A percentile compares a stretch with the other conserved stretches of the same genome.
Evolutionary conservation across 805 yeast genomes (phyloP).

Genomic region (Candida maris): DNA sequence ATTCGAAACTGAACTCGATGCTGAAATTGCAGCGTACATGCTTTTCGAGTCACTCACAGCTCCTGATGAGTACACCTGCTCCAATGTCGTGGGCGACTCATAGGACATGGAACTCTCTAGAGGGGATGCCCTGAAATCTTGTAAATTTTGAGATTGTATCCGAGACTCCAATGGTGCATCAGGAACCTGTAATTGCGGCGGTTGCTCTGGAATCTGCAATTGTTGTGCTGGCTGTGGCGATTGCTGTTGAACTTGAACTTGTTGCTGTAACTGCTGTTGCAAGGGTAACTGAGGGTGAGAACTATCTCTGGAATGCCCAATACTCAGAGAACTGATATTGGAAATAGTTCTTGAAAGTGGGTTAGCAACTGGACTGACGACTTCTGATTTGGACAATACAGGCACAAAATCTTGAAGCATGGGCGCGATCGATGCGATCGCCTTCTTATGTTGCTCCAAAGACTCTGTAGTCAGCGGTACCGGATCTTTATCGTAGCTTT

Average conservation of each 20-base stretch:
- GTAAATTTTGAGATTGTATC: neutral
- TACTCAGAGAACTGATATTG: conserved; percentile 29
- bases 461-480: conserved; percentile 31
- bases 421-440: conserved; percentile 79
- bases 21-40: conserved; percentile 13
- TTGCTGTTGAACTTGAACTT: conserved; percentile 4
- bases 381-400: conserved; percentile 50
- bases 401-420: conserved; percentile 69
- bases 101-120: neutral
- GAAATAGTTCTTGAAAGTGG: conserved; percentile 32
- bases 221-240: conserved; percentile 1
- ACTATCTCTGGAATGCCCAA: conserved; percentile 16
- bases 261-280: conserved; percentile 7
- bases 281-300: conserved; percentile 4
- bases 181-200: neutral
- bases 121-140: conserved; percentile 2
- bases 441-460: conserved; percentile 42
- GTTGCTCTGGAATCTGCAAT: neutral
- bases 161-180: too few species aligned
- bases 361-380: conserved; percentile 30
- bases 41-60: conserved; percentile 6
- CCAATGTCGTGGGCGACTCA: conserved; percentile 6
- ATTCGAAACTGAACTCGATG: conserved; percentile 13
- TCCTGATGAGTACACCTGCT: conserved; percentile 1
- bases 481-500: conserved; percentile 20